These are phyloP conservation scores for Lizonia empirigonia DNA, from an alignment of 2,329 filamentous ascomycete species.

Conservation along the genomic window DNA sequence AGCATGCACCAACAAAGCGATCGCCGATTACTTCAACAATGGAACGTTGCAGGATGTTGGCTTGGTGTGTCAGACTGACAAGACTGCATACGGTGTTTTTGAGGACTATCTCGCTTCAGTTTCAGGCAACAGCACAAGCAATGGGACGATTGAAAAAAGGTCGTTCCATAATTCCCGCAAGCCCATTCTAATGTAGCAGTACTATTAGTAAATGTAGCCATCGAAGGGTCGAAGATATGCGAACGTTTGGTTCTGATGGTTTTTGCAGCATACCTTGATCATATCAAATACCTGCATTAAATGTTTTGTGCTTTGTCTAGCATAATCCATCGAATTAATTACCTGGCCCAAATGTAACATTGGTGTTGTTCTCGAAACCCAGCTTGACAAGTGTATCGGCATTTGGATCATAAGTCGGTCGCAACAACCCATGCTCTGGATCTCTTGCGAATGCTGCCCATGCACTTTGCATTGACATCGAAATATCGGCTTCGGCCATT, in stretches of 20 bases:
- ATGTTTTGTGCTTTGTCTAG: no score
- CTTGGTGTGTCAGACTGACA: conserved; percentile 18
- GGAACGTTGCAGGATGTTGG: conserved; percentile 21
- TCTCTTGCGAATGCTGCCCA: conserved; percentile 41
- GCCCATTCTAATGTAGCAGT: not conserved
- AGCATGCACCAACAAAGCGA: conserved; percentile 12
- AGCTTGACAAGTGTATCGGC: conserved; percentile 25
- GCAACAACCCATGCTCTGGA: conserved; percentile 28
- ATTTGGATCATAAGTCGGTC: conserved; percentile 25
- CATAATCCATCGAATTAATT: conserved; percentile 28
- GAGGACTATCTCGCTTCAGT: conserved; percentile 1
- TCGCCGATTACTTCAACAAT: conserved; percentile 21
- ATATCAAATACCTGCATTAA: no score
- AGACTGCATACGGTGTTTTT: conserved; percentile 13
- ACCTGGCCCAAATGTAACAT: conserved; percentile 40
- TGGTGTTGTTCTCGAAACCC: conserved; percentile 28
- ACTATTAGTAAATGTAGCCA: no score
- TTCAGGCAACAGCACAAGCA: not conserved
- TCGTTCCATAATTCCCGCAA: not conserved
- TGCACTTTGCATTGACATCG: conserved; percentile 40
- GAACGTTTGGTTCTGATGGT: no score
- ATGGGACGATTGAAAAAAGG: not conserved
- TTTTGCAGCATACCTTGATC: no score
- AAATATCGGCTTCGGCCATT: conserved; percentile 32
- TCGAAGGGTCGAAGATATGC: no score